These are phyloP conservation scores for Apiotrichum brassicae DNA, from an alignment of 1,284 basidiomycete species.

Conservation along the genomic window DNA sequence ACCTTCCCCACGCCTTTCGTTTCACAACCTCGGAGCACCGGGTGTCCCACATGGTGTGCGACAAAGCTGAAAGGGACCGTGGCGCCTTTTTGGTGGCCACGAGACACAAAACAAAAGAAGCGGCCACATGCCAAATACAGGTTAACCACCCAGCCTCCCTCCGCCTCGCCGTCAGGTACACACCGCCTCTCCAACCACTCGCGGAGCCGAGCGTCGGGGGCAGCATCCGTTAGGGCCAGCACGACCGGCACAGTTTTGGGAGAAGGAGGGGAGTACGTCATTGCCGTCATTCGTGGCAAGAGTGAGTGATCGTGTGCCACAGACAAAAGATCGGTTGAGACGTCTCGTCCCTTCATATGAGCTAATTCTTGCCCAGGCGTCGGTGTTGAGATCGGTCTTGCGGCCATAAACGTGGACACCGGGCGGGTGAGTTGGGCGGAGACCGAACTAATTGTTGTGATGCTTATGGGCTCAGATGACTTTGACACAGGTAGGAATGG, in stretches of 20 bases:
- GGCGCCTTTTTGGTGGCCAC: too few species aligned
- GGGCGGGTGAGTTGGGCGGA: conserved; percentile 66
- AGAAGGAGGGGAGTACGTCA: conserved; percentile 20
- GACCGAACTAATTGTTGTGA: conserved; percentile 60
- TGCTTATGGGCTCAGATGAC: not conserved
- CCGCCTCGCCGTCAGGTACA: too few species aligned
- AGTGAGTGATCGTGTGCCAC: conserved; percentile 2
- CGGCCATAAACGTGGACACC: conserved; percentile 72
- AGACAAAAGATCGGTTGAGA: not conserved
- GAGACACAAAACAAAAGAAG: too few species aligned
- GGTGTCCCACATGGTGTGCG: too few species aligned
- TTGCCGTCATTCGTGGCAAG: conserved; percentile 26
- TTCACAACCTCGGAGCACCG: too few species aligned
- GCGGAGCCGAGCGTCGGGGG: not conserved
- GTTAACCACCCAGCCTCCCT: too few species aligned
- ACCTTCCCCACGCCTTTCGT: too few species aligned
- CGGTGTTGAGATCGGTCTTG: conserved; percentile 72
- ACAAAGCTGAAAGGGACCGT: too few species aligned
- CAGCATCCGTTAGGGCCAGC: not conserved
- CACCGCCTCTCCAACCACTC: too few species aligned
- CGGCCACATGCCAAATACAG: too few species aligned
- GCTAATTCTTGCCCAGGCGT: not conserved
- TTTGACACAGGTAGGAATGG: conserved; percentile 21
- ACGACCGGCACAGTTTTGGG: not conserved
- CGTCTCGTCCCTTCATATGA: not conserved